A percentile compares a stretch with the other conserved stretches of the same genome.
phyloP scores from a whole-genome alignment of 176 grass and related monocot species.

The Triticum monococcum region DNA sequence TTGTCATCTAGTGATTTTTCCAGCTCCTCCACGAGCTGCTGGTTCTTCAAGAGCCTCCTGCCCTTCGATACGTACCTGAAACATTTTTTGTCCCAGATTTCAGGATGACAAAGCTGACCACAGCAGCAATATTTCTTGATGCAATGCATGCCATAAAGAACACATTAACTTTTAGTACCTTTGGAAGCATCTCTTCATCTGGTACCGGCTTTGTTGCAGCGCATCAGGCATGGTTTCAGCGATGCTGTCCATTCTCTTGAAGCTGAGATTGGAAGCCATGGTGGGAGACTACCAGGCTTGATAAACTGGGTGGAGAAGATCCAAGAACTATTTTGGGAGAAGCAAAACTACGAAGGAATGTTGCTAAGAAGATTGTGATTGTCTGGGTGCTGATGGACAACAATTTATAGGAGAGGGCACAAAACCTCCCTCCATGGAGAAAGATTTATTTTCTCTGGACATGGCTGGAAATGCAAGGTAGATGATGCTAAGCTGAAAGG shows the following conservation, averaged over 20 bases:
- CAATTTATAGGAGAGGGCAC: slow-evolving; percentile 64
- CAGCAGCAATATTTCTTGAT: background rate
- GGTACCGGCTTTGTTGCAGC: slow-evolving; percentile 75
- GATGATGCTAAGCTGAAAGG: slow-evolving; percentile 18
- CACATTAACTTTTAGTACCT: slow-evolving; percentile 26
- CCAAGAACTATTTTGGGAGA: background rate
- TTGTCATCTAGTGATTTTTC: slow-evolving; percentile 95
- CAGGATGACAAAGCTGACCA: background rate
- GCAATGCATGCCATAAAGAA: background rate
- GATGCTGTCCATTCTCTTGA: slow-evolving; percentile 82
- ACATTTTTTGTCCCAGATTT: background rate
- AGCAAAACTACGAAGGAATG: background rate
- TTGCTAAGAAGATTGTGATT: slow-evolving; percentile 32
- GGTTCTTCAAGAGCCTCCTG: slow-evolving; percentile 86
- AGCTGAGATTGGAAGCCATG: slow-evolving; percentile 63
- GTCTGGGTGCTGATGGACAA: slow-evolving; percentile 16
- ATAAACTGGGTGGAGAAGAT: background rate
- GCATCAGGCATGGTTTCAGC: slow-evolving; percentile 91
- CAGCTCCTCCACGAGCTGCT: slow-evolving; percentile 75
- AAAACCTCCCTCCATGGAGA: slow-evolving; percentile 22
- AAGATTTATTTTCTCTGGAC: slow-evolving; percentile 46
- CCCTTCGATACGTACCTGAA: slow-evolving; percentile 87
- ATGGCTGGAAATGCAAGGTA: slow-evolving; percentile 44
- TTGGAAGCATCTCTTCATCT: slow-evolving; percentile 94
- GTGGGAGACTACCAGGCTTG: slow-evolving; percentile 1